A percentile compares a stretch with the other conserved stretches of the same genome.
Evolutionary conservation across 345 rosid genomes (phyloP).

Genomic region (Boechera retrofracta): DNA sequence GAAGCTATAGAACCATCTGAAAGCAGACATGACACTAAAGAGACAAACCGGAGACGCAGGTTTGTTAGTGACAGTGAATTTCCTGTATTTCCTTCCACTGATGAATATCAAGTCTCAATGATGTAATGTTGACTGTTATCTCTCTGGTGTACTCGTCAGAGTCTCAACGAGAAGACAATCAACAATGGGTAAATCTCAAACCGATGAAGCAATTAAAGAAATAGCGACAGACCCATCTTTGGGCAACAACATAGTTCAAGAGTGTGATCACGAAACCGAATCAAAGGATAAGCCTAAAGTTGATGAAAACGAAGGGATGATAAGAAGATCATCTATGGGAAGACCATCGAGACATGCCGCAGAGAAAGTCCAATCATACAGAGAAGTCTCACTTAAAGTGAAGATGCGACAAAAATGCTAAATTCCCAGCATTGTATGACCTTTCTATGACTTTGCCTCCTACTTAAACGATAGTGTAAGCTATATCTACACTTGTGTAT

Average conservation of each 20-base stretch:
- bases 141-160: slow-evolving; percentile 32
- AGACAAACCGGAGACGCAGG: slow-evolving; percentile 53
- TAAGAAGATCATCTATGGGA: slow-evolving; percentile 54
- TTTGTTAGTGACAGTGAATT: slow-evolving; percentile 34
- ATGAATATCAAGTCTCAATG: slow-evolving; percentile 20
- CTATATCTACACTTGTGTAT: neutral
- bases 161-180: slow-evolving; percentile 50
- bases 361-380: slow-evolving; percentile 76
- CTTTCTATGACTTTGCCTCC: slow-evolving; percentile 15
- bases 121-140: slow-evolving; percentile 25
- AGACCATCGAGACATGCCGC: slow-evolving; percentile 69
- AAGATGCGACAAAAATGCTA: slow-evolving; percentile 65
- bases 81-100: neutral
- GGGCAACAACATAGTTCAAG: slow-evolving; percentile 20
- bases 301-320: slow-evolving; percentile 47
- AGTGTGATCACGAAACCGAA: slow-evolving; percentile 36
- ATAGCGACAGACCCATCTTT: slow-evolving; percentile 23
- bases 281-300: slow-evolving; percentile 25
- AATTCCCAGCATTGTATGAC: slow-evolving; percentile 17
- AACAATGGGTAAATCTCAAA: slow-evolving; percentile 40
- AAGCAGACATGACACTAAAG: slow-evolving; percentile 41
- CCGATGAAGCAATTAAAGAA: slow-evolving; percentile 29
- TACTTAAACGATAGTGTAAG: neutral
- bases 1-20: slow-evolving; percentile 44
- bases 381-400: slow-evolving; percentile 67